These are phyloP conservation scores for Schoenoplectus tabernaemontani DNA, from an alignment of 202 grass and related monocot genomes.

Conservation along the genomic window DNA sequence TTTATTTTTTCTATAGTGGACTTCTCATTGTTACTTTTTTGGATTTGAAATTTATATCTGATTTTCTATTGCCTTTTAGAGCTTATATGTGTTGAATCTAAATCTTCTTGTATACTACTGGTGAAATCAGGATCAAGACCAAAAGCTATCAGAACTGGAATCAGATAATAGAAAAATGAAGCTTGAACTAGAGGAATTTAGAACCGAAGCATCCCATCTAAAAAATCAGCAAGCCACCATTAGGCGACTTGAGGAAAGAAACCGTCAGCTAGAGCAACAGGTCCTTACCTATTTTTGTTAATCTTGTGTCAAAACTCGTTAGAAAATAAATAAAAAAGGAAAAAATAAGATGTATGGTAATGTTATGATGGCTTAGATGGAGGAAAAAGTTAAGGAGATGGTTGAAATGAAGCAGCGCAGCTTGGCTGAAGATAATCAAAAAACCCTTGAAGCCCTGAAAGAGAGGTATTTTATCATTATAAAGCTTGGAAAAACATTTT, in stretches of 20 bases:
- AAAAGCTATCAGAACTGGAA: slow-evolving; percentile 89
- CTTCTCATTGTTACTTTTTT: slow-evolving; percentile 41
- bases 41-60: slow-evolving; percentile 11
- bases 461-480: slow-evolving; percentile 58
- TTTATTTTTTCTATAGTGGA: background rate
- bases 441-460: slow-evolving; percentile 96
- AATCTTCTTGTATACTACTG: slow-evolving; percentile 21
- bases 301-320: background rate
- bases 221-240: slow-evolving; percentile 99
- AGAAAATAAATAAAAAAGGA: background rate
- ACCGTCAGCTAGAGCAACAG: slow-evolving; percentile 96
- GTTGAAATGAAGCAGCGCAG: slow-evolving; percentile 99
- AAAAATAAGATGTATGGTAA: background rate
- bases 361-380: slow-evolving; percentile 56
- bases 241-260: slow-evolving; percentile 89
- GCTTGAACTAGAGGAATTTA: slow-evolving; percentile 95
- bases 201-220: slow-evolving; percentile 80
- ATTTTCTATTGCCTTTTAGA: slow-evolving; percentile 1
- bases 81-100: background rate
- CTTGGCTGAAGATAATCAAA: slow-evolving; percentile 97
- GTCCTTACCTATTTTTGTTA: slow-evolving; percentile 27
- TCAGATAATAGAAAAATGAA: slow-evolving; percentile 99
- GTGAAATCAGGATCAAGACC: slow-evolving; percentile 76
- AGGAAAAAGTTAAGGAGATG: slow-evolving; percentile 98
- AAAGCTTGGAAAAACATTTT: background rate